Percentiles rank a stretch among this genome's conserved stretches.
Conservation (phyloP, 2,329 filamentous ascomycete genomes). For the Paecilomyces formosus region DNA sequence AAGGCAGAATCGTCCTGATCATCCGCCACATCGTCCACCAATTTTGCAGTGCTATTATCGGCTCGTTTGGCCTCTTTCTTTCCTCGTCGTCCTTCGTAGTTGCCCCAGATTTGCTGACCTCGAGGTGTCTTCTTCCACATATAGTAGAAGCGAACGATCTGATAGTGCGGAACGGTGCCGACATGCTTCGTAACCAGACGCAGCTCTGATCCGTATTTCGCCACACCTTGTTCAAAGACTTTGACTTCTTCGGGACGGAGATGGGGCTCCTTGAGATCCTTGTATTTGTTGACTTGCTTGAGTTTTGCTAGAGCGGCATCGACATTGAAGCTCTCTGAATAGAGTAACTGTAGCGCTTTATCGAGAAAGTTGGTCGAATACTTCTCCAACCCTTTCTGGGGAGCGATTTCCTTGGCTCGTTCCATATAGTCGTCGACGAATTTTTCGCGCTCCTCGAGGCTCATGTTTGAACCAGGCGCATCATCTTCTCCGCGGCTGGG, state of each 20-base stretch:
- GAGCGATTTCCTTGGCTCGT: conserved; percentile 57
- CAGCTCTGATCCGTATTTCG: conserved; percentile 86
- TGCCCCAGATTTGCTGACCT: conserved; percentile 84
- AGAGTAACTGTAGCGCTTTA: conserved; percentile 68
- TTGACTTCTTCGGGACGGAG: conserved; percentile 71
- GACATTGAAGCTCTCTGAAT: conserved; percentile 62
- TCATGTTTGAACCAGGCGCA: conserved; percentile 26
- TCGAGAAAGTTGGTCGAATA: conserved; percentile 82
- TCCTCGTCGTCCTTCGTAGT: conserved; percentile 76
- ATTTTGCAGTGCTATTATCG: conserved; percentile 58
- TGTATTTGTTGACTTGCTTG: conserved; percentile 57
- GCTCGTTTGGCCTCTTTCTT: conserved; percentile 70
- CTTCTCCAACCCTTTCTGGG: conserved; percentile 61
- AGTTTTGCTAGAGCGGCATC: conserved; percentile 65
- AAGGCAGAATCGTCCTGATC: conserved; percentile 93
- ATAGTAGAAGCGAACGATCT: conserved; percentile 90
- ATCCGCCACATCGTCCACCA: conserved; percentile 88
- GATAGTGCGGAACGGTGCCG: conserved; percentile 64
- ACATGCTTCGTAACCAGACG: conserved; percentile 76
- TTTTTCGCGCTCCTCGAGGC: conserved; percentile 39
- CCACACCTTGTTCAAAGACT: conserved; percentile 84
- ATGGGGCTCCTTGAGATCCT: conserved; percentile 76
- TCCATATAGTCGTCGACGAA: conserved; percentile 71
- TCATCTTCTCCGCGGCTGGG: conserved; percentile 38
- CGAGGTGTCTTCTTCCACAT: conserved; percentile 93